These are phyloP conservation scores for Kwoniella sp. DNA, from an alignment of 768 basidiomycete genomes.

Conservation along the genomic window DNA sequence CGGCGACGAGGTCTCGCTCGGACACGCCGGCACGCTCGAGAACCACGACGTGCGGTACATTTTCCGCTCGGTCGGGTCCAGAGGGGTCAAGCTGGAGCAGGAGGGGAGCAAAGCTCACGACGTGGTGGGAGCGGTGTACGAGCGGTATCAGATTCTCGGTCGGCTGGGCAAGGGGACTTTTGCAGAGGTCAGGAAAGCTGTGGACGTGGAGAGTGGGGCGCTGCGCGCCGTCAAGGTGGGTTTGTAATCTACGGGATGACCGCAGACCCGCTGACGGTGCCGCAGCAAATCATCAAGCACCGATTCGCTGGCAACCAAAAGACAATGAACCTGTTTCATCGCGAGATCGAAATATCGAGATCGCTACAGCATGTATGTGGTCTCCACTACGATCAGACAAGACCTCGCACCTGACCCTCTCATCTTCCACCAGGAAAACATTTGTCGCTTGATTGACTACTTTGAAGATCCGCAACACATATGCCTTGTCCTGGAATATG, in stretches of 20 bases:
- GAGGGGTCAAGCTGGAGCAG: constrained; percentile 27
- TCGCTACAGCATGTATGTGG: constrained; percentile 60
- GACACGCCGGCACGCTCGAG: constrained; percentile 55
- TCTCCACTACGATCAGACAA: too few species aligned
- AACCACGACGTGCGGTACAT: constrained; percentile 56
- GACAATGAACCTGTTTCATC: constrained; percentile 55
- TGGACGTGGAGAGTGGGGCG: constrained; percentile 65
- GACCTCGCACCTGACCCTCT: neutral
- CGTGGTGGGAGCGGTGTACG: constrained; percentile 50
- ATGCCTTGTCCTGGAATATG: constrained; percentile 68
- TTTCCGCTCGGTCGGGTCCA: constrained; percentile 35
- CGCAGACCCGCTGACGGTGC: constrained; percentile 26
- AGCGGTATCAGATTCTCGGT: constrained; percentile 51
- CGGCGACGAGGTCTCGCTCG: constrained; percentile 85
- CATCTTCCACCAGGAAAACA: constrained; percentile 56
- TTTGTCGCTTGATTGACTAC: constrained; percentile 72
- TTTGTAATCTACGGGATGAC: neutral
- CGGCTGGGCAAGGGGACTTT: constrained; percentile 80
- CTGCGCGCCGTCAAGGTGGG: constrained; percentile 74
- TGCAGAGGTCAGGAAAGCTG: constrained; percentile 80
- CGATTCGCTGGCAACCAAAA: constrained; percentile 39
- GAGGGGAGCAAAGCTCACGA: constrained; percentile 19
- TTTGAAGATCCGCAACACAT: constrained; percentile 61
- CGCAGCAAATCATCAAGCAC: constrained; percentile 48
- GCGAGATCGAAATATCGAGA: constrained; percentile 76